Conservation (phyloP, 306 rosid species). For the Prunus dulcis region DNA sequence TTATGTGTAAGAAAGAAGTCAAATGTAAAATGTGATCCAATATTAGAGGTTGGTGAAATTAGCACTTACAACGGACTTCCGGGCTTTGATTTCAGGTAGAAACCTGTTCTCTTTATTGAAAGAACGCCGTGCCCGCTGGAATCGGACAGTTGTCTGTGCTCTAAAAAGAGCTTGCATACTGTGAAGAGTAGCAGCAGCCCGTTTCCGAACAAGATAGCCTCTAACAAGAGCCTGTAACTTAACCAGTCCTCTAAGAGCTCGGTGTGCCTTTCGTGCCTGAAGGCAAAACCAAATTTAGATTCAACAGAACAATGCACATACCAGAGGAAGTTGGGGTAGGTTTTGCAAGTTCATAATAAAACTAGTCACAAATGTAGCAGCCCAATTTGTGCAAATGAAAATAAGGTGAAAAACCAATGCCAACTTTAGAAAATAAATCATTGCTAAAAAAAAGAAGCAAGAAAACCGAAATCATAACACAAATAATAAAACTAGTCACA, state of each 20-base stretch:
- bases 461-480: not conserved
- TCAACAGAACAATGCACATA: not conserved
- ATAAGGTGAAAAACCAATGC: not conserved
- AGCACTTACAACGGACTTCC: conserved; percentile 54
- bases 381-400: not conserved
- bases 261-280: conserved; percentile 87
- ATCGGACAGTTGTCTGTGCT: conserved; percentile 71
- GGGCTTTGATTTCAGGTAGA: conserved; percentile 44
- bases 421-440: not conserved
- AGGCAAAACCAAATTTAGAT: not conserved
- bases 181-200: conserved; percentile 85
- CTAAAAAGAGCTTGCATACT: conserved; percentile 93
- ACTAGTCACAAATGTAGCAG: not conserved
- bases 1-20: not conserved
- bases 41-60: not conserved
- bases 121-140: conserved; percentile 84
- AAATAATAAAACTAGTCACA: not conserved
- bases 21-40: not conserved
- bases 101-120: conserved; percentile 56
- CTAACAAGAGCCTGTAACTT: conserved; percentile 91
- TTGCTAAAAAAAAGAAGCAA: not conserved
- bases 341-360: not conserved
- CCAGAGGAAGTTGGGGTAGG: not conserved
- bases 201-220: conserved; percentile 82
- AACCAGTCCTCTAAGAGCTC: conserved; percentile 85